A percentile compares a stretch with the other conserved stretches of the same genome.
Evolutionary conservation across 805 yeast genomes (phyloP).

Genomic region (Lipomyces sp.): DNA sequence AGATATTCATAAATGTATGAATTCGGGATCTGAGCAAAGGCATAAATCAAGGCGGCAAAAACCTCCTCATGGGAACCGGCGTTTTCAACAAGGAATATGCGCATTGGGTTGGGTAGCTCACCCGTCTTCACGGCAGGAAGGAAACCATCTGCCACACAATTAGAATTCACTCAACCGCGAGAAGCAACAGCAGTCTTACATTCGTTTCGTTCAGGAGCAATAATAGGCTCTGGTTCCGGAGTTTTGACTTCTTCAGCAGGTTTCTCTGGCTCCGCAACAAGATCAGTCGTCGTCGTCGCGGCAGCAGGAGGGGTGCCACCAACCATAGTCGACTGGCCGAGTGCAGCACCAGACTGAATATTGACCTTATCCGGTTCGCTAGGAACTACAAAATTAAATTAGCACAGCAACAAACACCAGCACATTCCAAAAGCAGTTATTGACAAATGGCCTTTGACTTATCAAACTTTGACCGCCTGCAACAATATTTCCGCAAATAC

Average conservation of each 20-base stretch:
- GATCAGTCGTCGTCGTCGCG: not conserved
- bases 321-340: conserved; percentile 1
- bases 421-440: not conserved
- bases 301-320: conserved; percentile 3
- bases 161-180: not conserved
- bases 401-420: not conserved
- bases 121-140: conserved; percentile 25
- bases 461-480: not conserved
- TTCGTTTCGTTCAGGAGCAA: not conserved
- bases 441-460: not conserved
- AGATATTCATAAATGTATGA: conserved; percentile 32
- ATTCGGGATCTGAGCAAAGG: conserved; percentile 35
- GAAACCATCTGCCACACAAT: not conserved
- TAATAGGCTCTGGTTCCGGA: not conserved
- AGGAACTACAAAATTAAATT: not conserved
- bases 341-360: not conserved
- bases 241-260: conserved; percentile 18
- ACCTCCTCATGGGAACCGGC: conserved; percentile 38
- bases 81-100: conserved; percentile 29
- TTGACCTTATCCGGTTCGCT: not conserved
- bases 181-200: not conserved
- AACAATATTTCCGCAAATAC: too few species aligned
- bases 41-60: conserved; percentile 36
- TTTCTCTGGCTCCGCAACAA: conserved; percentile 5
- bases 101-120: conserved; percentile 31